Evolutionary conservation across 805 yeast species (phyloP).

Genomic region (Crinitomyces ghanaensis): DNA sequence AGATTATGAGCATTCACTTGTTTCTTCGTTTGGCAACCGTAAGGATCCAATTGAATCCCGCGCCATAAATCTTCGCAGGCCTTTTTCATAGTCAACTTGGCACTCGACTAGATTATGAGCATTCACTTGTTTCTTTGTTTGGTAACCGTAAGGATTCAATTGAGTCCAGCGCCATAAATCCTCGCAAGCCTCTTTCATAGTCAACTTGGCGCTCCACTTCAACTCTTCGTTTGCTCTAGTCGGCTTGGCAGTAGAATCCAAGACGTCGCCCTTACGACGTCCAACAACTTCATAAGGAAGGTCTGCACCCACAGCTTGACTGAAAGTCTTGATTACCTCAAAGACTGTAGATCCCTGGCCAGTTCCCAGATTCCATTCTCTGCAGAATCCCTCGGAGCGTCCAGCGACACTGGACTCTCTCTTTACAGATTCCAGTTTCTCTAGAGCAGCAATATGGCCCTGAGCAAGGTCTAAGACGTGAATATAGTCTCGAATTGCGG

Average conservation of each 20-base stretch:
- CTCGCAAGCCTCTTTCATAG: constrained; percentile 51
- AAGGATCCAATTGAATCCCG: constrained; percentile 62
- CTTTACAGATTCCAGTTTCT: constrained; percentile 33
- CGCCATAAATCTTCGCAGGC: constrained; percentile 70
- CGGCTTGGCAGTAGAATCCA: constrained; percentile 62
- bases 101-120: too few relatives aligned
- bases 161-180: constrained; percentile 75
- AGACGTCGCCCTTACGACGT: constrained; percentile 67
- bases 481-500: constrained; percentile 72
- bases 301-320: constrained; percentile 49
- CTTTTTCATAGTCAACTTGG: constrained; percentile 41
- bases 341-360: constrained; percentile 73
- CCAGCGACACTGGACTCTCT: constrained; percentile 12
- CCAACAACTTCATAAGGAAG: constrained; percentile 55
- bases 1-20: too few relatives aligned
- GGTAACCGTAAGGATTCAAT: constrained; percentile 54
- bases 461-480: constrained; percentile 71
- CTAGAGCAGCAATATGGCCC: constrained; percentile 65
- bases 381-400: constrained; percentile 36
- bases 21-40: constrained; percentile 47
- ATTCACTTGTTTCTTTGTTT: too few relatives aligned
- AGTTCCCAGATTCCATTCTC: constrained; percentile 79
- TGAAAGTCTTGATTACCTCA: constrained; percentile 56
- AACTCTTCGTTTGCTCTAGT: constrained; percentile 55
- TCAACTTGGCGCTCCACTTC: constrained; percentile 46